Percentiles rank a stretch among this genome's conserved stretches.
Evolutionary conservation across 306 rosid species (phyloP).

Genomic region (Psophocarpus tetragonolobus): DNA sequence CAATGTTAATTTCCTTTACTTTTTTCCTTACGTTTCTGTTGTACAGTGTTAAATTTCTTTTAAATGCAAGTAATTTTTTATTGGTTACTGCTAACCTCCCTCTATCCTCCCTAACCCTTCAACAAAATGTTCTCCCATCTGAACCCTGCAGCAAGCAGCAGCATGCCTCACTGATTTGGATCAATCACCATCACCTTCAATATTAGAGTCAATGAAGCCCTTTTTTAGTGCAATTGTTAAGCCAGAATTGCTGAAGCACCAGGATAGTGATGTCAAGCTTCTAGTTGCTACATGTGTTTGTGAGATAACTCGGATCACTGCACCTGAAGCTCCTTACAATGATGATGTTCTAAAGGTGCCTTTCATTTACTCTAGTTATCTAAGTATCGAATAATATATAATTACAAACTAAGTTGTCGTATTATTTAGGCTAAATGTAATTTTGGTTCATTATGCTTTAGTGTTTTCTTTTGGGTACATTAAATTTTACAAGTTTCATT

Average conservation of each 20-base stretch:
- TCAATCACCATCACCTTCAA: conserved; percentile 81
- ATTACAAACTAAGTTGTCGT: conserved; percentile 19
- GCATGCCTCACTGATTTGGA: conserved; percentile 78
- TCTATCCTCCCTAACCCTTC: not conserved
- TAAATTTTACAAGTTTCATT: too few species aligned
- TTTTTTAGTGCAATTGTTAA: conserved; percentile 75
- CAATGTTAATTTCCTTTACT: not conserved
- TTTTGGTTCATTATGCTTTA: too few species aligned
- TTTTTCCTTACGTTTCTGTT: not conserved
- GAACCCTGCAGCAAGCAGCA: conserved; percentile 95
- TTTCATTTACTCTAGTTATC: conserved; percentile 32
- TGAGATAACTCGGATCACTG: conserved; percentile 98
- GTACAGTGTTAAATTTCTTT: not conserved
- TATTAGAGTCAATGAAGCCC: conserved; percentile 81
- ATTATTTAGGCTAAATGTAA: too few species aligned
- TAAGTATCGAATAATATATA: conserved; percentile 31
- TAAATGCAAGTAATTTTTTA: conserved; percentile 25
- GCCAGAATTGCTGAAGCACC: conserved; percentile 91
- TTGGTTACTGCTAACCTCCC: conserved; percentile 21
- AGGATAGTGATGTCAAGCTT: conserved; percentile 83
- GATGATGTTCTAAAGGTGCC: conserved; percentile 89
- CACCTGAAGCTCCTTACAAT: conserved; percentile 95
- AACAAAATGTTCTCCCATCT: conserved; percentile 37
- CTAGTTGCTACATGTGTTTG: conserved; percentile 89
- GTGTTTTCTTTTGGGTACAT: too few species aligned